phyloP scores from a whole-genome alignment of 1,284 basidiomycete species.

The Cystobasidium slooffiae region DNA sequence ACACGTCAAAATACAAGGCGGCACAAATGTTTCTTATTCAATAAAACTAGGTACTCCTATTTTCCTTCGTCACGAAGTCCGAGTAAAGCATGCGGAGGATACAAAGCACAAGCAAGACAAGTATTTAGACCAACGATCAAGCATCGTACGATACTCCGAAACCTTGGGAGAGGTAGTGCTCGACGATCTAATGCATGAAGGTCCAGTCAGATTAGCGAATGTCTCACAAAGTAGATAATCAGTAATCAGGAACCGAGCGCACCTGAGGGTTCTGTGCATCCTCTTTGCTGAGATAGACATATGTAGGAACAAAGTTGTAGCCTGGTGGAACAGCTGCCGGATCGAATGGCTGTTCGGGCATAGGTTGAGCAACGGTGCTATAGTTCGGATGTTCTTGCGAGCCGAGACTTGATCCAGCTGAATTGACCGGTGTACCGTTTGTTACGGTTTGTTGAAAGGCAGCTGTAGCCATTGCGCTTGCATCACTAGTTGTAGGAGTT shows the following conservation, averaged over 20 bases:
- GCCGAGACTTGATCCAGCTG: conserved; percentile 10
- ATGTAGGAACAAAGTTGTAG: conserved; percentile 23
- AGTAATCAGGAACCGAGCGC: not conserved
- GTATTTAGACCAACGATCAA: not conserved
- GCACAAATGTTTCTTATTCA: too few relatives aligned
- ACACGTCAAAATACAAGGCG: too few relatives aligned
- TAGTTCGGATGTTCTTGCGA: conserved; percentile 29
- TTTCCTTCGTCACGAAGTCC: too few relatives aligned
- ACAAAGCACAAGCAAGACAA: not conserved
- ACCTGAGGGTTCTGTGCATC: conserved; percentile 43
- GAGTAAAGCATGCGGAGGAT: not conserved
- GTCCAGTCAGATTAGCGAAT: not conserved
- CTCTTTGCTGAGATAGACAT: conserved; percentile 42
- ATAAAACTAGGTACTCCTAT: too few relatives aligned
- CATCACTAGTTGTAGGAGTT: not conserved
- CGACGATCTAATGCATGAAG: conserved; percentile 25
- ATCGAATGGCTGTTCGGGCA: conserved; percentile 21
- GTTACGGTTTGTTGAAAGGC: not conserved
- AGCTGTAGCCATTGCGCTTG: not conserved
- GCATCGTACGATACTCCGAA: conserved; percentile 44
- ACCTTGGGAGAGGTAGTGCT: conserved; percentile 40
- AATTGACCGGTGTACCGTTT: conserved; percentile 3
- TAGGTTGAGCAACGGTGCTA: not conserved
- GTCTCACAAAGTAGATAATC: not conserved
- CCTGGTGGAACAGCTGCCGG: conserved; percentile 19